These are phyloP conservation scores for Fusarium globosum DNA, from an alignment of 2,329 filamentous ascomycete genomes.

Conservation along the genomic window DNA sequence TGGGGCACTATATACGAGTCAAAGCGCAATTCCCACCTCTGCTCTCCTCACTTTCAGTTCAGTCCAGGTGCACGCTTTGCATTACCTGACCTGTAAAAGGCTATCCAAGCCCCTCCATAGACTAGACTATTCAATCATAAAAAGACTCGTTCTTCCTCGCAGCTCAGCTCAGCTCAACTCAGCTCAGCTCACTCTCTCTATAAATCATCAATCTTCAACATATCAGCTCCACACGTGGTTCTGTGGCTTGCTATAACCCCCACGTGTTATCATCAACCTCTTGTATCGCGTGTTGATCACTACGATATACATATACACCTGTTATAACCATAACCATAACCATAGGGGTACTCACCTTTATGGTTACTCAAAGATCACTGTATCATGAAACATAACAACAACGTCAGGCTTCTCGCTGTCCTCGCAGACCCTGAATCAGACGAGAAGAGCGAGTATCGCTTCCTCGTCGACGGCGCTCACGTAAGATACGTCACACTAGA, in stretches of 20 bases:
- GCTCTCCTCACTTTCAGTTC: neutral
- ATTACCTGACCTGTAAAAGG: neutral
- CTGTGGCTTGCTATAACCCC: neutral
- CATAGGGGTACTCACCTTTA: neutral
- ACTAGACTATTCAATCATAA: neutral
- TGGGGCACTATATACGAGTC: conserved; percentile 10
- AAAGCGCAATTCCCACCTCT: conserved; percentile 19
- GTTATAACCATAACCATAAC: neutral
- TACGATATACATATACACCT: neutral
- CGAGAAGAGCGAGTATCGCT: conserved; percentile 51
- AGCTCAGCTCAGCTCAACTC: neutral
- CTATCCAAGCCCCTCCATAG: neutral
- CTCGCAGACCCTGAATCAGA: conserved; percentile 43
- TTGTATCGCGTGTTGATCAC: neutral
- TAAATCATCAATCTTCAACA: neutral
- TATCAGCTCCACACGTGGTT: neutral
- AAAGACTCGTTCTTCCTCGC: neutral
- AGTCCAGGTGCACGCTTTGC: neutral
- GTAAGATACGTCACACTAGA: conserved; percentile 57
- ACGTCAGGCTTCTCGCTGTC: conserved; percentile 42
- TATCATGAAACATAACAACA: conserved; percentile 33
- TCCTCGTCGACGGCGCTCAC: conserved; percentile 50
- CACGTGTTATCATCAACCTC: conserved; percentile 1
- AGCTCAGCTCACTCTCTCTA: neutral
- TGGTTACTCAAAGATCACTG: neutral